These are phyloP conservation scores for Penicillium simplicissimum DNA, from an alignment of 495 filamentous ascomycete genomes.

Conservation along the genomic window DNA sequence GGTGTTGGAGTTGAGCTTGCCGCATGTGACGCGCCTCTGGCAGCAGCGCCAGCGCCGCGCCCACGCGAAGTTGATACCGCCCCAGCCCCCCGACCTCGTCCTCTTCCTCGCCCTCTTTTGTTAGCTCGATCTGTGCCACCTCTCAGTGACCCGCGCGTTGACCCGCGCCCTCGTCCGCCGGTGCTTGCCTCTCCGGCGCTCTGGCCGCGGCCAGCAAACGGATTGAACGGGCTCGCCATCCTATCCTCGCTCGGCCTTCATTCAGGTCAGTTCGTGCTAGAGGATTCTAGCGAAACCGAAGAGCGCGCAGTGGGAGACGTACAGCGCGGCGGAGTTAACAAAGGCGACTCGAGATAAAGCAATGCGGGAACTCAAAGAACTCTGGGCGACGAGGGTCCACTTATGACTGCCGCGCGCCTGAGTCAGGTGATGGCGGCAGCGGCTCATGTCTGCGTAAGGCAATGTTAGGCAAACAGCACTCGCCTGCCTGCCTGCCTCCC, in stretches of 20 bases:
- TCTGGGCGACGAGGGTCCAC: slow-evolving; percentile 13
- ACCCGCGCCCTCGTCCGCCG: slow-evolving; percentile 33
- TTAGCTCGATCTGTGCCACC: slow-evolving; percentile 15
- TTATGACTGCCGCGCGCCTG: slow-evolving; percentile 16
- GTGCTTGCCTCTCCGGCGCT: slow-evolving; percentile 14
- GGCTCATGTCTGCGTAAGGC: neutral
- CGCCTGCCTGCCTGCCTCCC: neutral
- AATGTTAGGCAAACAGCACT: neutral
- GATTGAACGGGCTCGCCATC: slow-evolving; percentile 42
- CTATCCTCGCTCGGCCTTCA: slow-evolving; percentile 32
- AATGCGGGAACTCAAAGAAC: slow-evolving; percentile 16
- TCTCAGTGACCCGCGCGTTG: slow-evolving; percentile 23
- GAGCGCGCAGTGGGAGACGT: neutral
- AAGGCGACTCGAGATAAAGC: slow-evolving; percentile 8
- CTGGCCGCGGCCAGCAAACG: slow-evolving; percentile 29
- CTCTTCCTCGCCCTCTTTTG: slow-evolving; percentile 34
- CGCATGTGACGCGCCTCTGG: slow-evolving; percentile 11
- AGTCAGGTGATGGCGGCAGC: neutral
- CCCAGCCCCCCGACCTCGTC: slow-evolving; percentile 15
- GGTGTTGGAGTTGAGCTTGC: neutral
- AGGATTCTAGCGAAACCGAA: slow-evolving; percentile 1
- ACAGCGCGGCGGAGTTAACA: slow-evolving; percentile 4
- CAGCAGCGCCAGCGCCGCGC: slow-evolving; percentile 24
- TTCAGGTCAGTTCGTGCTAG: slow-evolving; percentile 23
- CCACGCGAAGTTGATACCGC: slow-evolving; percentile 11